Percentiles rank a stretch among this genome's conserved stretches.
These are phyloP conservation scores for Chenopodium berlandieri DNA, from an alignment of 148 eudicot genomes.

Conservation along the genomic window DNA sequence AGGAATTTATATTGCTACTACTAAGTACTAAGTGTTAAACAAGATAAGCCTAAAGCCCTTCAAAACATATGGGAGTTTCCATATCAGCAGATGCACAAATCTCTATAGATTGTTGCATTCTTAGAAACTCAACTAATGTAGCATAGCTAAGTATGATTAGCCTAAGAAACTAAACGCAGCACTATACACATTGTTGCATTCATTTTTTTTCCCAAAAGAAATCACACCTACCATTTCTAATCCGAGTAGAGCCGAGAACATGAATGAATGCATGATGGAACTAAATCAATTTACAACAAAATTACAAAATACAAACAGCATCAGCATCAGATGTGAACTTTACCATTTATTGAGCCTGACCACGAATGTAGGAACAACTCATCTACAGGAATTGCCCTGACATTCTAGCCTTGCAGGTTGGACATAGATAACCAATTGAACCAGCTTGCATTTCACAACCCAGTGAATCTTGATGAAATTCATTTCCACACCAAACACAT, in stretches of 20 bases:
- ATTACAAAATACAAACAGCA: background rate
- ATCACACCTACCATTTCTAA: conserved; percentile 8
- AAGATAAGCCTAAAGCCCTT: conserved; percentile 1
- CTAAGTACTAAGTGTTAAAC: background rate
- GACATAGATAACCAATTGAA: conserved; percentile 74
- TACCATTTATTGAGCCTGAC: conserved; percentile 8
- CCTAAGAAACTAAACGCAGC: conserved; percentile 13
- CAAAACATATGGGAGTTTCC: background rate
- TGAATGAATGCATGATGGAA: conserved; percentile 15
- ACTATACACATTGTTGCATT: conserved; percentile 26
- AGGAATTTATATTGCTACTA: background rate
- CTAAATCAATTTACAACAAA: conserved; percentile 21
- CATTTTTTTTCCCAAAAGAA: background rate
- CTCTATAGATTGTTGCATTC: conserved; percentile 12
- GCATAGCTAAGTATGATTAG: background rate
- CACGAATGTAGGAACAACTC: background rate
- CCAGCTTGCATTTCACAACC: conserved; percentile 58
- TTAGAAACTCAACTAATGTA: background rate
- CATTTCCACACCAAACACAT: conserved; percentile 87
- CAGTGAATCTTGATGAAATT: conserved; percentile 59
- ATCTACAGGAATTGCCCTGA: conserved; percentile 54
- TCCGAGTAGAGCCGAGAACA: conserved; percentile 1
- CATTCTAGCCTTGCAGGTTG: conserved; percentile 69
- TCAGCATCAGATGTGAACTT: conserved; percentile 10
- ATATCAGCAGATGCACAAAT: conserved; percentile 15